Percentiles rank a stretch among this genome's conserved stretches.
Conservation (phyloP, 2,329 filamentous ascomycete genomes). For the Stromatinia cepivora region DNA sequence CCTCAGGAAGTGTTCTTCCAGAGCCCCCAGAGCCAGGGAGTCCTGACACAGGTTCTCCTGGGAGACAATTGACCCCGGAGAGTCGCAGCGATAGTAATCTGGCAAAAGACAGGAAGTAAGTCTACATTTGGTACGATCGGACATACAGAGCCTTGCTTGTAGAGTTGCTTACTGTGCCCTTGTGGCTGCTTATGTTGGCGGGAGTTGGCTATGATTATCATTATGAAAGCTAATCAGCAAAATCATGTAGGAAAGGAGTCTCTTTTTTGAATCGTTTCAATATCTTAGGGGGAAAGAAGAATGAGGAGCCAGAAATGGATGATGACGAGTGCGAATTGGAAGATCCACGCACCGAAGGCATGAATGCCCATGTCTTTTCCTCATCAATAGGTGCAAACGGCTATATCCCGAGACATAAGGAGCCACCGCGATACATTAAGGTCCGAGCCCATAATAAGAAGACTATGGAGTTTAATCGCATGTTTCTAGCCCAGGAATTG, state of each 20-base stretch:
- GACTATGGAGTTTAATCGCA: conserved; percentile 74
- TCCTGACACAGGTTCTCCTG: conserved; percentile 33
- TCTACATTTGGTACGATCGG: conserved; percentile 30
- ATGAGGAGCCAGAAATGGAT: conserved; percentile 54
- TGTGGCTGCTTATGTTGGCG: background rate
- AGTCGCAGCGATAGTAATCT: conserved; percentile 37
- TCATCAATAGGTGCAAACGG: conserved; percentile 68
- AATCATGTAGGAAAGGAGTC: conserved; percentile 69
- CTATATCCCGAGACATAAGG: conserved; percentile 83
- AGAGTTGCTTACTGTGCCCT: conserved; percentile 26
- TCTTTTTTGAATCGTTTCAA: conserved; percentile 84
- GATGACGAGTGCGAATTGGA: conserved; percentile 70
- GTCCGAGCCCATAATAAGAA: conserved; percentile 81
- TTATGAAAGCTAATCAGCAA: conserved; percentile 9
- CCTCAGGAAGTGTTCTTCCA: conserved; percentile 51
- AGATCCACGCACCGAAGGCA: conserved; percentile 70
- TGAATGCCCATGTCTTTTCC: conserved; percentile 79
- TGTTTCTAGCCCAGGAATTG: conserved; percentile 94
- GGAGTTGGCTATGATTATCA: background rate
- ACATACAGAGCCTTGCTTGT: conserved; percentile 17
- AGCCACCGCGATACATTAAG: conserved; percentile 88
- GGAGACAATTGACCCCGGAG: conserved; percentile 43
- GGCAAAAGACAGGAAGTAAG: conserved; percentile 66
- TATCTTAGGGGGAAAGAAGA: conserved; percentile 76
- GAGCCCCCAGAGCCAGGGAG: conserved; percentile 33